Base-by-base conservation (phyloP, 768 basidiomycete species). In the Amanita rimosa region DNA sequence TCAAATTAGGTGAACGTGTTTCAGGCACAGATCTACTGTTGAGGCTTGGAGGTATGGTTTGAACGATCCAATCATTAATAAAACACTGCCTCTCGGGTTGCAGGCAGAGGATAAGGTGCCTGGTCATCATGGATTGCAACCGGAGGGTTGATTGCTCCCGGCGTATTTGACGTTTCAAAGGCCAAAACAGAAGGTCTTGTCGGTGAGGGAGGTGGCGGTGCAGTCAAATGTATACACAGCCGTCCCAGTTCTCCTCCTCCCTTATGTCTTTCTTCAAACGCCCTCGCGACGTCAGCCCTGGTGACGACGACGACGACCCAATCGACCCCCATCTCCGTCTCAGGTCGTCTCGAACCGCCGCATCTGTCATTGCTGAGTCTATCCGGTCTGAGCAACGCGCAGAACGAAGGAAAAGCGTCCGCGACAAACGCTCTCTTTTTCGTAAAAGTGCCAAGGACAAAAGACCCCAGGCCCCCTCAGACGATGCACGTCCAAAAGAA, bases 271-370 rank as follows among this genome's bases (percentile, higher is more conserved):
- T 70, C 61, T 64, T 68, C 55, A 69, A 67, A 58, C 66, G 67
- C 70, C 71, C 51, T 65, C 68, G 41, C 62, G n/a, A 73, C 52
- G 60, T 68, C 40, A 70, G 73, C 57, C 68, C 67, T 39, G 77
- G 81, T 64, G 75, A 80, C 53, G 80, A 83, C 58, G 66, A 79
- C 58, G 79, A 87, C 61, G 76, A 74, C 21, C 66, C 64, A 48
- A 82, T 89, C 56, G 93, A 97, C 71, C 85, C 85, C 16, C 81
- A 91, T 59, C 74, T 93, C 10, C 83, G 92, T 34, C 73, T 97
- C 43, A 81, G 89, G 46, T 94, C 91, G 1, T 89, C 92, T n/a
- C 83, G 85, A 57, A 96, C 94, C 1, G 94, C 94, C 14, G 85
- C 87, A 2, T 90, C 87, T 14, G 89, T 88, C 34, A 82, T 96